Conservation (phyloP, 257 asterid genomes). For the Lycium ferocissimum region DNA sequence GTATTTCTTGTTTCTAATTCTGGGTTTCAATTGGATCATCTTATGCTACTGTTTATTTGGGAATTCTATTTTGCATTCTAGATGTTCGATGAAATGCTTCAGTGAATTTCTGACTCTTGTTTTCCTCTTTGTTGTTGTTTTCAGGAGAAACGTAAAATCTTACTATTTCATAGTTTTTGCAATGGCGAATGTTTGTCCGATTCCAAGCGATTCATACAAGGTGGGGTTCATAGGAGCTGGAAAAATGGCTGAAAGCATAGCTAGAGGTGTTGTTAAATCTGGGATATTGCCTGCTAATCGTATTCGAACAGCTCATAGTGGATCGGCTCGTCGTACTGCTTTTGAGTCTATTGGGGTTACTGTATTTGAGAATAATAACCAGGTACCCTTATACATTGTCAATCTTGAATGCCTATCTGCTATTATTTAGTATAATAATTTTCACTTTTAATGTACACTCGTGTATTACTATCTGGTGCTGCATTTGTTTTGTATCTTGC, state of each 20-base stretch:
- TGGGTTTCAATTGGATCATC: background rate
- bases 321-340: constrained; percentile 67
- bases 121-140: background rate
- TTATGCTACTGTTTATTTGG: background rate
- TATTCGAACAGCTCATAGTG: constrained; percentile 75
- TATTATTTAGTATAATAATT: too few relatives aligned
- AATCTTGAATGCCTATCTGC: background rate
- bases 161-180: background rate
- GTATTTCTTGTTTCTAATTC: background rate
- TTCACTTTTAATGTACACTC: background rate
- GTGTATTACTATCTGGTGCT: background rate
- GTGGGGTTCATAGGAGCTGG: constrained; percentile 96
- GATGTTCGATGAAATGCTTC: constrained; percentile 12
- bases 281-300: constrained; percentile 78
- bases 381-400: constrained; percentile 49
- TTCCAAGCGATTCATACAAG: constrained; percentile 69
- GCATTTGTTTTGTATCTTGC: too few relatives aligned
- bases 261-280: constrained; percentile 81
- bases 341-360: constrained; percentile 82
- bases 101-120: background rate
- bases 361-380: constrained; percentile 61
- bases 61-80: background rate
- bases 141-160: background rate
- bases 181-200: constrained; percentile 58
- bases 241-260: constrained; percentile 96